A percentile compares a stretch with the other conserved stretches of the same genome.
These are phyloP conservation scores for Malus sieversii DNA, from an alignment of 306 rosid genomes.

Conservation along the genomic window DNA sequence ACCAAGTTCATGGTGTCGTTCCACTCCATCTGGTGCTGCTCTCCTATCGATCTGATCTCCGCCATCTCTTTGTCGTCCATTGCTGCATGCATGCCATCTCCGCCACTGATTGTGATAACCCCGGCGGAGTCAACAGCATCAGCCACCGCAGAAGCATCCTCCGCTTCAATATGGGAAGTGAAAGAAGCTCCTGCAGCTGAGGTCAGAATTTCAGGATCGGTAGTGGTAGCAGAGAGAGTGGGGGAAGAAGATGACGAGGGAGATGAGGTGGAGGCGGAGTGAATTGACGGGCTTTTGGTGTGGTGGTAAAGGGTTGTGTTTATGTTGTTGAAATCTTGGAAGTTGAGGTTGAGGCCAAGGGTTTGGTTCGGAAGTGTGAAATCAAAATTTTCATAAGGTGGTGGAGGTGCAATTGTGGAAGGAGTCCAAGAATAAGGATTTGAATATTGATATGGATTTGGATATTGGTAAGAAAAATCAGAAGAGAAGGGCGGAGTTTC, in stretches of 20 bases:
- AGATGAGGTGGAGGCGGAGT: slow-evolving; percentile 32
- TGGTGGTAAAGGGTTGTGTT: slow-evolving; percentile 34
- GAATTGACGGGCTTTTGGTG: slow-evolving; percentile 22
- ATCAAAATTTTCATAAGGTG: slow-evolving; percentile 39
- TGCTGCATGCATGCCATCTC: slow-evolving; percentile 40
- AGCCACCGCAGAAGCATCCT: slow-evolving; percentile 21
- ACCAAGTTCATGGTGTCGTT: slow-evolving; percentile 66
- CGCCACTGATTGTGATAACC: slow-evolving; percentile 17
- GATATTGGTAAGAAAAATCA: slow-evolving; percentile 15
- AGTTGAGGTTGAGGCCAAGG: slow-evolving; percentile 79
- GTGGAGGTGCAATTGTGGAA: slow-evolving; percentile 32
- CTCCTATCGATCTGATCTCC: slow-evolving; percentile 73
- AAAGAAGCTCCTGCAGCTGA: slow-evolving; percentile 15
- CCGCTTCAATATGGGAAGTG: slow-evolving; percentile 25
- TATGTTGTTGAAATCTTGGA: slow-evolving; percentile 57
- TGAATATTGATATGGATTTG: slow-evolving; percentile 6
- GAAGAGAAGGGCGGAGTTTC: slow-evolving; percentile 24
- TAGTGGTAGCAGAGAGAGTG: slow-evolving; percentile 20
- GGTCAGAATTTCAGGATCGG: slow-evolving; percentile 34
- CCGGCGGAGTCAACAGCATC: slow-evolving; percentile 25
- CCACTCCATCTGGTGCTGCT: slow-evolving; percentile 80
- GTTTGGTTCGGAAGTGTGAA: slow-evolving; percentile 61
- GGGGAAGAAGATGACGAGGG: slow-evolving; percentile 44
- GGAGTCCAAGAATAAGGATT: slow-evolving; percentile 34
- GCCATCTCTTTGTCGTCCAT: slow-evolving; percentile 82